phyloP scores from a whole-genome alignment of 441 rosid species.

The Euphorbia schlechtendalii region DNA sequence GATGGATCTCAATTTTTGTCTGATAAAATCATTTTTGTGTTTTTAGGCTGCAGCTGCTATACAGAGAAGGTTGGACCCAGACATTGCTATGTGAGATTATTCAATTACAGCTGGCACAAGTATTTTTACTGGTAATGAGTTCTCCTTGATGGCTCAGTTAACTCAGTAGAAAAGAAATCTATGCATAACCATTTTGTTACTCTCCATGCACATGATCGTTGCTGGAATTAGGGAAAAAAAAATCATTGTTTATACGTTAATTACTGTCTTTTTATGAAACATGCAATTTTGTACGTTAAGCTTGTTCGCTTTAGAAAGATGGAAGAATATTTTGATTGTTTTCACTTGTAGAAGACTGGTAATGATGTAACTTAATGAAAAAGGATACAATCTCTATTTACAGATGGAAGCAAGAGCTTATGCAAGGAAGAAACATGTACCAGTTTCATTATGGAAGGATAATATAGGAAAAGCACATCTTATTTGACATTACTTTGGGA shows the following conservation, averaged over 20 bases:
- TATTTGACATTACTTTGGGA: no score
- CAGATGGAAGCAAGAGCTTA: no score
- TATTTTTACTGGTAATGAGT: background rate
- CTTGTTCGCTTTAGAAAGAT: background rate
- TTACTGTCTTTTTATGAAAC: background rate
- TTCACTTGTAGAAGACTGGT: no score
- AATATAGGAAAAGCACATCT: no score
- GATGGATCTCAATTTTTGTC: no score
- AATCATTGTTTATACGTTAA: background rate
- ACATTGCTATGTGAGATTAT: conserved; percentile 55
- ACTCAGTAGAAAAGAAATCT: background rate
- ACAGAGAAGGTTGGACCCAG: conserved; percentile 78
- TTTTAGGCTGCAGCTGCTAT: no score
- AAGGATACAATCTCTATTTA: no score
- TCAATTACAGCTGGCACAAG: background rate
- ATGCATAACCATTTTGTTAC: background rate
- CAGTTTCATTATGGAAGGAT: no score
- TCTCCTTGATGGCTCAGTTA: background rate
- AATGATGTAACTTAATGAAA: no score
- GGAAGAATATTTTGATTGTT: no score
- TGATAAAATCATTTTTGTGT: no score
- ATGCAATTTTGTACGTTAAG: background rate
- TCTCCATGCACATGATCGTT: background rate
- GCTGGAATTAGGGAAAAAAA: background rate
- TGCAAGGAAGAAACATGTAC: no score